phyloP scores from a whole-genome alignment of 345 rosid species.

The Gossypium herbaceum region DNA sequence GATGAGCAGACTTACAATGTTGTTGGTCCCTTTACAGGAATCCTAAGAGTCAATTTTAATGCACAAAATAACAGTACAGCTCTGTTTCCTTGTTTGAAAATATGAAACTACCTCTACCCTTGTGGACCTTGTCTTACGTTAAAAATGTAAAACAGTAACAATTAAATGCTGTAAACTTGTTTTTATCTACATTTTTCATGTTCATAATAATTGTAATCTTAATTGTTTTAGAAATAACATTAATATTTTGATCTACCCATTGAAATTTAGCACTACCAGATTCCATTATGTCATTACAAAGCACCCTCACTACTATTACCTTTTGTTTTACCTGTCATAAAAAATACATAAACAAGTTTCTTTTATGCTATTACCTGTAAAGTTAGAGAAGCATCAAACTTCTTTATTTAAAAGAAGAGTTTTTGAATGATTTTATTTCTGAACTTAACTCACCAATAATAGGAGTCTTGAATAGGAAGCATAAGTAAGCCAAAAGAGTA shows the following conservation, averaged over 20 bases:
- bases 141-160: background rate
- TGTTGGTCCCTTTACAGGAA: slow-evolving; percentile 9
- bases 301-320: too few relatives aligned
- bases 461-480: background rate
- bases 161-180: background rate
- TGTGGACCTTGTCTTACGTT: background rate
- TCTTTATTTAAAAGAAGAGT: background rate
- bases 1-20: background rate
- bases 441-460: background rate
- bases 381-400: too few relatives aligned
- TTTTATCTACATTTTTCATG: background rate
- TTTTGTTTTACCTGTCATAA: too few relatives aligned
- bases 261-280: too few relatives aligned
- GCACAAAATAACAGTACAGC: background rate
- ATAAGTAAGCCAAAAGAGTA: background rate
- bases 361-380: too few relatives aligned
- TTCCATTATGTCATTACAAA: too few relatives aligned
- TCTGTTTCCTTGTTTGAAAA: background rate
- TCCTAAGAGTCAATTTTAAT: slow-evolving; percentile 1
- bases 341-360: too few relatives aligned
- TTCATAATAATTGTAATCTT: background rate
- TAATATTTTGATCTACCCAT: background rate
- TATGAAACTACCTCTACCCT: background rate
- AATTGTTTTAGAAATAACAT: background rate
- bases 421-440: background rate